phyloP scores from a whole-genome alignment of 129 eudicot genomes.

The Tanacetum coccineum region DNA sequence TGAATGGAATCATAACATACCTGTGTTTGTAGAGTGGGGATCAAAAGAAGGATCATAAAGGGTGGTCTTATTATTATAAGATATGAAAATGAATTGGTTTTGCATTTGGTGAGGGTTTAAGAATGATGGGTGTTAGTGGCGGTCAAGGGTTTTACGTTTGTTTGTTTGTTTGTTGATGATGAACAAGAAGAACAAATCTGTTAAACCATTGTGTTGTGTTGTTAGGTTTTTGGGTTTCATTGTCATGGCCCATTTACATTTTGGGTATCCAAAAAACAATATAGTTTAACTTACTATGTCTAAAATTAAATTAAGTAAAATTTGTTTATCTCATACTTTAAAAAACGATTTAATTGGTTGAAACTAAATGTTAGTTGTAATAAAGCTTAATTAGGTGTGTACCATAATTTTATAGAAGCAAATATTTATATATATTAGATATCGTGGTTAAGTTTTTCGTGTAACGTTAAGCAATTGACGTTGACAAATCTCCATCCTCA shows the following conservation, averaged over 20 bases:
- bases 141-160: conserved; percentile 37
- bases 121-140: conserved; percentile 17
- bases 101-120: conserved; percentile 23
- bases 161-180: background rate
- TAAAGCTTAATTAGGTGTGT: too few relatives aligned
- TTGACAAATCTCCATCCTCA: too few relatives aligned
- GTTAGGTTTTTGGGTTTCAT: conserved; percentile 24
- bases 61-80: background rate
- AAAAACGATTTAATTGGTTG: too few relatives aligned
- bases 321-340: too few relatives aligned
- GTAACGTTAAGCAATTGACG: too few relatives aligned
- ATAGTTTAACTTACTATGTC: too few relatives aligned
- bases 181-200: conserved; percentile 4
- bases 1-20: conserved; percentile 10
- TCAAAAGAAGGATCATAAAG: conserved; percentile 4
- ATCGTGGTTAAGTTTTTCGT: too few relatives aligned
- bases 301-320: too few relatives aligned
- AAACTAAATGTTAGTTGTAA: too few relatives aligned
- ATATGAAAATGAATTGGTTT: conserved; percentile 8
- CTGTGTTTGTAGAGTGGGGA: conserved; percentile 13
- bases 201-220: background rate
- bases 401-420: too few relatives aligned
- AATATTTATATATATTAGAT: too few relatives aligned
- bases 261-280: background rate
- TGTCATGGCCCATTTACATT: conserved; percentile 24